Evolutionary conservation across 345 rosid species (phyloP), one percentile per base, ranked within the genome.

Genomic region (Streptanthus diversifolius): DNA sequence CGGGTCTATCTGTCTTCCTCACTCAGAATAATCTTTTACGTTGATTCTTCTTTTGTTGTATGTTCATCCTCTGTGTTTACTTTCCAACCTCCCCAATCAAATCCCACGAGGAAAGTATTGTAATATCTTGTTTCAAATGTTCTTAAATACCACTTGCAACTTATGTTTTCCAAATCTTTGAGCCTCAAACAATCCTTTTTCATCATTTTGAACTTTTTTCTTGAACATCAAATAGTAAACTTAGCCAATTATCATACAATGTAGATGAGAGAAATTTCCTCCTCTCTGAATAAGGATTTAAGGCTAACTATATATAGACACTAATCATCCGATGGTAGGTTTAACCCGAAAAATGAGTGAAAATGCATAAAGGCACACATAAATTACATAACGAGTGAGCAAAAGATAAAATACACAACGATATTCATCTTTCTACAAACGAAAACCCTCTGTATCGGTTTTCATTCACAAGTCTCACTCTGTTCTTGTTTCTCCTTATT

Each of bases 11-110:
- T 44, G 1, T 70, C 14, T 10, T 24, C 57, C 39, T 47, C 66
- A 58, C 13, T 64, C 39, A 54, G 37, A 18, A 41, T 40, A 71
- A 71, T 52, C 5, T 61, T 15, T 13, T 15, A 35, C 44, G 36
- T 30, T 43, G 56, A n/a, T 43, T 54, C 37, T 54, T 64, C 39
- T 24, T 57, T 15, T 66, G 61, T 66, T 56, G 35, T 44, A 64
- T 39, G n/a, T 72, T 22, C 32, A 61, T 58, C 39, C 19, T 27
- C 2, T 11, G 57, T 52, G 56, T 33, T 32, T 39, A 39, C 48
- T 59, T 12, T 11, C 25, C 47, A 58, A 35, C 19, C 19, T 60
- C 49, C 8, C 11, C 32, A 39, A 60, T 60, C 4, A 39, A 14
- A 39, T 1, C 33, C 4, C 33, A 59, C 5, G 6, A 39, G 30